Evolutionary conservation across 345 rosid genomes (phyloP), one percentile per base, ranked within the genome.

Genomic region (Odontarrhena argentea): DNA sequence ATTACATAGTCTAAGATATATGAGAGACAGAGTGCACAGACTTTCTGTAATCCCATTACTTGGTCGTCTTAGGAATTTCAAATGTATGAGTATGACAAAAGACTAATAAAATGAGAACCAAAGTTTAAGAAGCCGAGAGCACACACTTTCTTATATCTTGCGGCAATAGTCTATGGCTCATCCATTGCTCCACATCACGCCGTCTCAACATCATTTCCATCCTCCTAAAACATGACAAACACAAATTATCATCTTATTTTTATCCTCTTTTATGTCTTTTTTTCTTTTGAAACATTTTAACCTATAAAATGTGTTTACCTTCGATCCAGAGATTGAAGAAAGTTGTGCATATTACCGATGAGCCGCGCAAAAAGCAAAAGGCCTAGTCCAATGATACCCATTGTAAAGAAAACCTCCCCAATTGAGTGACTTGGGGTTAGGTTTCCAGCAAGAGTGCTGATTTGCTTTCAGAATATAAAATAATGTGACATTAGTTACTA

Each of bases 111-210:
- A 18, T 18, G 22, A 18, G 22, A 18, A 18, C 1, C 32, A 28
- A 28, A 28, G 32, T 28, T 4, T 28, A 28, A 28, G 32, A 28
- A 4, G 32, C 13, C 43, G 5, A 11, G 13, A 22, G 9, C 8
- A 50, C 59, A 9, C 0, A 86, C 97, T 82, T 83, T 77, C 84
- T 78, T 34, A 87, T 74, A 9, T 78, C 74, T 74, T 60, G 78
- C 10, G 97, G 95, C 56, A 91, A 80, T 43, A 83, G 81, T 2
- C 96, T 84, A 58, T 81, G 95, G 43, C 85, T 83, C 97, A 87
- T 91, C 97, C 95, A 91, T 35, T 83, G 87, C 79, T 87, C 89
- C 68, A 91, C 85, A 69, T 91, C 97, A 40, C 92, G 97, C 6
- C 76, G 79, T 66, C 95, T 87, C 48, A 87, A 70, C 57, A 86